phyloP scores from a whole-genome alignment of 257 asterid species.

The Lantana camara region DNA sequence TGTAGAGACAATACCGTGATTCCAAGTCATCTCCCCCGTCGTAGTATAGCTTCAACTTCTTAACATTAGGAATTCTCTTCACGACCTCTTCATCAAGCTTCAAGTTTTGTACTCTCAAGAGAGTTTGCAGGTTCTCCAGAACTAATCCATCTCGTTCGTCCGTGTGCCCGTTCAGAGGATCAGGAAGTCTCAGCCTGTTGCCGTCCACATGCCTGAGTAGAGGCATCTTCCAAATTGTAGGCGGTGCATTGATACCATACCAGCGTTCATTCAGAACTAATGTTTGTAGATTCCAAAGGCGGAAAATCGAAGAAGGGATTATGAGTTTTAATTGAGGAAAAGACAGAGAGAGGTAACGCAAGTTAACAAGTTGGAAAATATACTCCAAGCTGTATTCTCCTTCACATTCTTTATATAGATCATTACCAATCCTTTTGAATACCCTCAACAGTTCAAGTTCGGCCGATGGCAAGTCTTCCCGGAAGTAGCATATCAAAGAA shows the following conservation, averaged over 20 bases:
- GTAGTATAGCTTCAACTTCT: constrained; percentile 5
- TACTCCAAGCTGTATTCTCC: neutral
- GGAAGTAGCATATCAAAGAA: neutral
- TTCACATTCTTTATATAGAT: neutral
- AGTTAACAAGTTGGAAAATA: constrained; percentile 7
- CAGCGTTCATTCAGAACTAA: neutral
- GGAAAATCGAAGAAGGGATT: no score
- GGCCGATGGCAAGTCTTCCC: neutral
- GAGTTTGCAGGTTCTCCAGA: constrained; percentile 25
- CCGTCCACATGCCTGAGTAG: constrained; percentile 18
- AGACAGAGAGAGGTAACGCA: neutral
- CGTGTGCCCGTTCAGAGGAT: neutral
- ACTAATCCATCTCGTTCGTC: neutral
- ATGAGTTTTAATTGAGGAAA: no score
- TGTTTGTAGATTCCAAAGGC: constrained; percentile 2
- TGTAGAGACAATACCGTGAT: neutral
- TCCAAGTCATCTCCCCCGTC: neutral
- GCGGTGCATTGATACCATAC: neutral
- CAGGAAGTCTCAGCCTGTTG: neutral
- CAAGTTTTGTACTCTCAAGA: neutral
- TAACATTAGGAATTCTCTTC: constrained; percentile 34
- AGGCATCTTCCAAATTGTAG: constrained; percentile 27
- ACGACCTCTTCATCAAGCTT: constrained; percentile 21
- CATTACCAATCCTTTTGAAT: neutral
- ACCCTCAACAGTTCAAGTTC: neutral